Evolutionary conservation across 441 rosid genomes (phyloP), one percentile per base, ranked within the genome.

Genomic region (Croton setiger): DNA sequence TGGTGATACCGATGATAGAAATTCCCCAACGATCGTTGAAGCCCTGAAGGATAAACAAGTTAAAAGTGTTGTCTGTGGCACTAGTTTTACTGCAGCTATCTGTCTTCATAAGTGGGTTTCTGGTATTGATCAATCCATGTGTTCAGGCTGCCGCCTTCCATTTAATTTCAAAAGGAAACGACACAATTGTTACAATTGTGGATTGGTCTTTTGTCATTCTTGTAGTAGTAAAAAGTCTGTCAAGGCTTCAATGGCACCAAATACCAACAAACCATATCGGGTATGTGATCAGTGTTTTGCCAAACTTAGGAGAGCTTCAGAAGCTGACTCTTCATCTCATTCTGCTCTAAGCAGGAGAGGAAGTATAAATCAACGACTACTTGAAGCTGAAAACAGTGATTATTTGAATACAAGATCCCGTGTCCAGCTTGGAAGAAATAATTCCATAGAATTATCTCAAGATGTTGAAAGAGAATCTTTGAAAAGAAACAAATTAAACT

Each of bases 41-140:
- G 91, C 95, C 39, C 81, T 92, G 72, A 95, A 85, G 82, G 98
- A 95, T 86, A 92, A 91, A 82, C 98, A 92, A 77, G 98, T 95
- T 61, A 92, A 95, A 79, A 89, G 90, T 80, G 84, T 92, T 31
- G 86, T 86, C 54, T 92, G 98, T 76, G 99, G 99, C 55, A 80
- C 92, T 67, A 91, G 84, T 81, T 95, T 92, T 76, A 90, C 97
- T 21, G 89, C 95, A 67, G 96, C 88, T 76, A 90, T 95, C 74
- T 95, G 99, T 84, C 96, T 92, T 69, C 99, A 92, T 59, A 92
- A 91, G 74, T 90, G 96, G 96, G 91, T 86, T 57, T 90, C 96
- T 20, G 96, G 97, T 67, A 74, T 88, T 74, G 98, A 95, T 77
- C 99, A 92, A 79, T 92, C 96, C 63, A 88, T 92, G 93, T 95